phyloP scores from a whole-genome alignment of 2,329 filamentous ascomycete species.

The Diaporthe ampelina region DNA sequence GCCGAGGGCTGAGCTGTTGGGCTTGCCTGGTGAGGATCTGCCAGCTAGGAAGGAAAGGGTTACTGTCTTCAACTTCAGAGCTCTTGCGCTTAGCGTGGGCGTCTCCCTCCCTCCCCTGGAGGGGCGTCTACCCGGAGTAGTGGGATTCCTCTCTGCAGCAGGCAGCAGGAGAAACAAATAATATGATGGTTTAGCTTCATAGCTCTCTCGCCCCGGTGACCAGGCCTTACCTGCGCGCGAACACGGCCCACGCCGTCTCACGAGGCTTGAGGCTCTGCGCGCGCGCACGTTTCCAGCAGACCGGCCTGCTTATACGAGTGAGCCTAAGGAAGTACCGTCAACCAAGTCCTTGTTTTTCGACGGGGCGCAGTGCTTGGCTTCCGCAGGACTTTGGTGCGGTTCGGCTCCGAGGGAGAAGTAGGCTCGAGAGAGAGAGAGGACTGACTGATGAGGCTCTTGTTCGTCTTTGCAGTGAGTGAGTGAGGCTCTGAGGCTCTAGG shows the following conservation, averaged over 20 bases:
- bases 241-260: neutral
- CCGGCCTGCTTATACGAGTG: constrained; percentile 15
- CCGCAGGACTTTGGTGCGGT: constrained; percentile 3
- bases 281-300: neutral
- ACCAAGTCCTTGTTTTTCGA: neutral
- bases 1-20: neutral
- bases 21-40: neutral
- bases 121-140: neutral
- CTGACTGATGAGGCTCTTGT: neutral
- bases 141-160: constrained; percentile 1
- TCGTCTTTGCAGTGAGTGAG: neutral
- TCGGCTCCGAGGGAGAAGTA: neutral
- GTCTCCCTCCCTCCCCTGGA: neutral
- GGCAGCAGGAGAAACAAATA: constrained; percentile 12
- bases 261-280: constrained; percentile 23
- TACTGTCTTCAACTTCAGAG: constrained; percentile 31
- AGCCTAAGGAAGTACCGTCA: neutral
- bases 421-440: no score
- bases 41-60: constrained; percentile 20
- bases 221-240: neutral
- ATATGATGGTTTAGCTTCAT: neutral
- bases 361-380: constrained; percentile 25
- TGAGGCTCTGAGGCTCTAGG: constrained; percentile 14
- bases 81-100: constrained; percentile 4
- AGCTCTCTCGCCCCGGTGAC: neutral